Conservation (phyloP, 2,329 filamentous ascomycete species). For the Canariomyces notabilis region DNA sequence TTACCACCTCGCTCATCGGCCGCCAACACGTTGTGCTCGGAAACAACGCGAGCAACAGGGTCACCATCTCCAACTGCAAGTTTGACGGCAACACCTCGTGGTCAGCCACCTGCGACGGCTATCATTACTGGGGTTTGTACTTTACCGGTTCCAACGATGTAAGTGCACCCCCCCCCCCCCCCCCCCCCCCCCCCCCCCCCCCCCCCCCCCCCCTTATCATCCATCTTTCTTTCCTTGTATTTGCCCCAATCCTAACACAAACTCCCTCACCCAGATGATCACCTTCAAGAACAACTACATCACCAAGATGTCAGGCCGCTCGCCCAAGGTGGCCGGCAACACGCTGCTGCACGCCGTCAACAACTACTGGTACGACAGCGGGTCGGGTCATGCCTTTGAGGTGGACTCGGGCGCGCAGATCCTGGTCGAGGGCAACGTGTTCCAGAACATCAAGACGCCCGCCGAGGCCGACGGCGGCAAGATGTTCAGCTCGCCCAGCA, state of each 20-base stretch:
- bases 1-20: slow-evolving; percentile 53
- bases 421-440: slow-evolving; percentile 14
- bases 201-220: too few species aligned
- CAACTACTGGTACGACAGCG: slow-evolving; percentile 17
- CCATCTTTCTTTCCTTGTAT: too few species aligned
- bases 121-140: slow-evolving; percentile 58
- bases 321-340: slow-evolving; percentile 14
- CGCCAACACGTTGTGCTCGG: slow-evolving; percentile 59
- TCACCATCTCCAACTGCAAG: slow-evolving; percentile 57
- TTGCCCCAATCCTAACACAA: too few species aligned
- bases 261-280: slow-evolving; percentile 11
- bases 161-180: background rate
- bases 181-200: background rate
- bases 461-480: slow-evolving; percentile 24
- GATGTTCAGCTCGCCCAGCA: slow-evolving; percentile 29
- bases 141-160: slow-evolving; percentile 50
- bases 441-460: slow-evolving; percentile 11
- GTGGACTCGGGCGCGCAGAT: slow-evolving; percentile 8
- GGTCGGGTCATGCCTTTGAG: slow-evolving; percentile 13
- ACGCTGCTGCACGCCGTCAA: slow-evolving; percentile 15
- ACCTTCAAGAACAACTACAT: slow-evolving; percentile 16
- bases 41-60: slow-evolving; percentile 45
- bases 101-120: slow-evolving; percentile 53
- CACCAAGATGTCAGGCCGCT: slow-evolving; percentile 13
- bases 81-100: slow-evolving; percentile 51